Base-by-base conservation (phyloP, 495 filamentous ascomycete genomes). In the Pyrenula massariospora region DNA sequence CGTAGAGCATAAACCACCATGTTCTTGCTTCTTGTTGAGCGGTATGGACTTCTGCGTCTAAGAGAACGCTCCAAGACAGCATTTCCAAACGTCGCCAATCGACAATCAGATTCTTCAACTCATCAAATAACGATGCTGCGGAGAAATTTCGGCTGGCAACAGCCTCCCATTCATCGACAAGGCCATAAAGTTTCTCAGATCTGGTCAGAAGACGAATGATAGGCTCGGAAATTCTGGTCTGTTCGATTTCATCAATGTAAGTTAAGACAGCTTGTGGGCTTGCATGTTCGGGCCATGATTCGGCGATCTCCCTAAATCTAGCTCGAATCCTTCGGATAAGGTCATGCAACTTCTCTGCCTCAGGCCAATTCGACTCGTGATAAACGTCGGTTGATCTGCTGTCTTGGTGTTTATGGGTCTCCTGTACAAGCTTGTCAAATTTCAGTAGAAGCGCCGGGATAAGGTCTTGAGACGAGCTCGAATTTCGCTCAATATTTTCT, bases 1-100 rank as follows among this genome's bases (percentile, higher is more conserved):
- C 88, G 54, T 95, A 97, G 3, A 91, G 88, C 50, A 96, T 80
- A 64, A 96, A 99, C 89, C 91, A 99, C 92, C 93, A 99, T 11
- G 85, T 84, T 58, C 81, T 82, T 10, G 92, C 90, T 62, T 88
- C 84, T 25, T 86, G 77, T 10, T 83, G 71, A 58, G 82, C 87
- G 60, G 84, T 87, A 59, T 82, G 79, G 12, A 83, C 77, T 66
- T 99, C 93, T 57, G 86, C 77, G 60, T 96, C 89, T 52, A 99
- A 80, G n/a, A 99, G 69, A 42, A 82, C 84, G 20, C 88, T 84
- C 94, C 94, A 99, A 2, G 90, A 94, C 0, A 86, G 83, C 23
- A 99, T 72, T 60, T 99, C 94, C 24, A 97, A 75, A 36, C 89
- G 83, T 24, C 94, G 81, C 94, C 94, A 99, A 61, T 75, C 78